Percentiles rank a stretch among this genome's conserved stretches.
Evolutionary conservation across 371 early-diverging fungal genomes (phyloP).

Genomic region (Syncephalastrum racemosum): DNA sequence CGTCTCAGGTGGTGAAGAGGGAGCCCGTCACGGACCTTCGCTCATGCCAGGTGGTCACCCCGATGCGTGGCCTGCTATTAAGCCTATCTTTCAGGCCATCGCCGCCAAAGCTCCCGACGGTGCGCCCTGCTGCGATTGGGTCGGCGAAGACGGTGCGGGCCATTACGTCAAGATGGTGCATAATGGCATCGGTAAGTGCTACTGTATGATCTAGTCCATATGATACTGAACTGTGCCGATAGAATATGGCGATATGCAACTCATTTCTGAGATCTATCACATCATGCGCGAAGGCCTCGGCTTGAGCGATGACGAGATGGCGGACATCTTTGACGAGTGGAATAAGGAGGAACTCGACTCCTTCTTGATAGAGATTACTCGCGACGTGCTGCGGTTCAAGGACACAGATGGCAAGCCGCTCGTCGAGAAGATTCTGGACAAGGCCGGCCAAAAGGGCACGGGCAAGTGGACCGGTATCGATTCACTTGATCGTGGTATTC

Average conservation of each 20-base stretch:
- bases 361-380: conserved; percentile 96
- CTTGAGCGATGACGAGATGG: conserved; percentile 83
- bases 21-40: conserved; percentile 98
- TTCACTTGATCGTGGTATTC: conserved; percentile 91
- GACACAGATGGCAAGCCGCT: conserved; percentile 84
- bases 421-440: conserved; percentile 95
- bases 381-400: conserved; percentile 91
- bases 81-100: conserved; percentile 95
- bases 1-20: conserved; percentile 99
- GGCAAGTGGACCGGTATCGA: conserved; percentile 98
- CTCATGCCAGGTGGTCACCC: conserved; percentile 98
- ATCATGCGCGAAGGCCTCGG: conserved; percentile 87
- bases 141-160: conserved; percentile 97
- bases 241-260: conserved; percentile 99
- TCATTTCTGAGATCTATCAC: conserved; percentile 97
- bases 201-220: not conserved
- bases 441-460: conserved; percentile 99
- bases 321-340: conserved; percentile 89
- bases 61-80: conserved; percentile 90
- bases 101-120: conserved; percentile 88
- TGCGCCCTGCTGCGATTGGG: conserved; percentile 99
- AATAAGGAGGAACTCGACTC: conserved; percentile 95
- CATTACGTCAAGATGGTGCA: conserved; percentile 99
- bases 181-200: conserved; percentile 87
- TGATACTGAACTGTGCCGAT: too few species aligned